Conservation (phyloP, 1,284 basidiomycete species). For the Ustilago hordei region DNA sequence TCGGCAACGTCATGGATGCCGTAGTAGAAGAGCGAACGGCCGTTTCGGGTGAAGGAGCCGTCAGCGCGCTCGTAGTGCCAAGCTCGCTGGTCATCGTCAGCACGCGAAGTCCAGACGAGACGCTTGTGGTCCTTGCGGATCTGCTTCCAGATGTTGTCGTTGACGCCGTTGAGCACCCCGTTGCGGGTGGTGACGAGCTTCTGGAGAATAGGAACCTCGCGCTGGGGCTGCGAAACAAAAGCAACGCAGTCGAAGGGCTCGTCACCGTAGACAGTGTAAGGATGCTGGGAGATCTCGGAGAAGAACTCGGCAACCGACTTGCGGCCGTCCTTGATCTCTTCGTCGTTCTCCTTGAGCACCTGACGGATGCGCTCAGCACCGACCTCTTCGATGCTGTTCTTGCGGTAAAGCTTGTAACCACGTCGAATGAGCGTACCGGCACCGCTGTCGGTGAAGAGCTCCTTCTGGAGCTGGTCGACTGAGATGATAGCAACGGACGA, state of each 20-base stretch:
- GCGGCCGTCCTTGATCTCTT: slow-evolving; percentile 85
- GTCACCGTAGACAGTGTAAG: slow-evolving; percentile 96
- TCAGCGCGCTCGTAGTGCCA: slow-evolving; percentile 99
- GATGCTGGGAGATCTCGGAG: slow-evolving; percentile 75
- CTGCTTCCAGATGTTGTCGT: slow-evolving; percentile 96
- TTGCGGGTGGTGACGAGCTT: slow-evolving; percentile 89
- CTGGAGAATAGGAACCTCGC: slow-evolving; percentile 89
- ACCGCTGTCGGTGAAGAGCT: slow-evolving; percentile 97
- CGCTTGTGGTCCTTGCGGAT: slow-evolving; percentile 94
- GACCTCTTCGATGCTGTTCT: slow-evolving; percentile 82
- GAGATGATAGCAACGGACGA: slow-evolving; percentile 99
- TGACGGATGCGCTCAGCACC: slow-evolving; percentile 85
- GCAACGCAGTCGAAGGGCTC: slow-evolving; percentile 96
- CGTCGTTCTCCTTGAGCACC: slow-evolving; percentile 84
- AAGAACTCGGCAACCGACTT: slow-evolving; percentile 91
- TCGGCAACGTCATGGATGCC: slow-evolving; percentile 91
- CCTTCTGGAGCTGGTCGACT: slow-evolving; percentile 91
- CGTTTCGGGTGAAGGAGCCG: slow-evolving; percentile 94
- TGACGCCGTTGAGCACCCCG: slow-evolving; percentile 91
- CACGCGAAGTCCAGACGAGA: slow-evolving; percentile 95
- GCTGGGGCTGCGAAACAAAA: slow-evolving; percentile 90
- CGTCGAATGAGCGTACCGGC: slow-evolving; percentile 97
- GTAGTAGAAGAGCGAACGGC: slow-evolving; percentile 94
- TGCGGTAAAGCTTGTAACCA: slow-evolving; percentile 96
- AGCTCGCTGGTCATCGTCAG: slow-evolving; percentile 92